Evolutionary conservation across 345 rosid genomes (phyloP).

Genomic region (Adansonia digitata): DNA sequence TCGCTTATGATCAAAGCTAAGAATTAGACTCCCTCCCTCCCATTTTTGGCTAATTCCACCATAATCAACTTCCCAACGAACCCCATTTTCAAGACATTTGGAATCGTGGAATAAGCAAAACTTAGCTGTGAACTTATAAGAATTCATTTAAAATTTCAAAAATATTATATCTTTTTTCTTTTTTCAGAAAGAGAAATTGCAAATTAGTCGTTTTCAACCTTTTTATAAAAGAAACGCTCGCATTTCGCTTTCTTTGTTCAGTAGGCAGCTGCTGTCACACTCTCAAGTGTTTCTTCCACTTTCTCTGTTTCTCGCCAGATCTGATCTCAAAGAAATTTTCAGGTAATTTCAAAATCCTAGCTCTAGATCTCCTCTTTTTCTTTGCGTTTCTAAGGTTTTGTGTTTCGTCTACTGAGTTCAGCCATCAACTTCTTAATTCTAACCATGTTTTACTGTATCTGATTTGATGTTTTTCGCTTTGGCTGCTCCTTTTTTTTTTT

Average conservation of each 20-base stretch:
- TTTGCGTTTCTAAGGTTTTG: neutral
- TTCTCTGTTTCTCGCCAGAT: neutral
- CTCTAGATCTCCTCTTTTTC: neutral
- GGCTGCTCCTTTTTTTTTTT: neutral
- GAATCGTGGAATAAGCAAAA: neutral
- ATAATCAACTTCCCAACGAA: neutral
- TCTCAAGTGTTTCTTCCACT: neutral
- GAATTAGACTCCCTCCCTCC: neutral
- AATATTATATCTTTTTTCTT: neutral
- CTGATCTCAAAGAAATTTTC: neutral
- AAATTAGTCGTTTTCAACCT: neutral
- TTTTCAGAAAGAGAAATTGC: neutral
- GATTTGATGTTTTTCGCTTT: neutral
- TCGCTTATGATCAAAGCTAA: neutral
- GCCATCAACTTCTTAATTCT: neutral
- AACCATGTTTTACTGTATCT: neutral
- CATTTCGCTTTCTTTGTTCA: neutral
- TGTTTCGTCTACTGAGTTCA: neutral
- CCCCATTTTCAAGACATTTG: neutral
- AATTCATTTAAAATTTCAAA: neutral
- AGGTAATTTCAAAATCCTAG: constrained; percentile 7
- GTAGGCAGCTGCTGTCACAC: neutral
- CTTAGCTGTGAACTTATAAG: neutral
- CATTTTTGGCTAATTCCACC: neutral
- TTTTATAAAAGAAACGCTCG: neutral